Percentiles rank a stretch among this genome's conserved stretches.
These are phyloP conservation scores for Parastagonospora nodorum DNA, from an alignment of 2,329 filamentous ascomycete genomes.

Conservation along the genomic window DNA sequence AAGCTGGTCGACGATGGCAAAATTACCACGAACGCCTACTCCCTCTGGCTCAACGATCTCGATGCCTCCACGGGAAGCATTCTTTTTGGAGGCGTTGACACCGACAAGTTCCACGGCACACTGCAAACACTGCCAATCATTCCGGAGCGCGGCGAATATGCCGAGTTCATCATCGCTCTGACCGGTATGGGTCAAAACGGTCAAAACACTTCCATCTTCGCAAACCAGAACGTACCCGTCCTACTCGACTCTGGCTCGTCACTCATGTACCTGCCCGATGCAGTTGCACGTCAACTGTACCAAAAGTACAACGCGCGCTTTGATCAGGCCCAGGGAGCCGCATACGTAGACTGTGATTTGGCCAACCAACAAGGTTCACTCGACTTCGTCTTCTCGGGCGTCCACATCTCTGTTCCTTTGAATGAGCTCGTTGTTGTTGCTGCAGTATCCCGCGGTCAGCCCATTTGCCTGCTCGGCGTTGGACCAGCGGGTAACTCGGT, in stretches of 20 bases:
- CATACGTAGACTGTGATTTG: constrained; percentile 60
- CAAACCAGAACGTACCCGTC: constrained; percentile 55
- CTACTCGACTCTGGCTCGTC: constrained; percentile 79
- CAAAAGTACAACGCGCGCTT: constrained; percentile 48
- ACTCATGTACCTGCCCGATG: constrained; percentile 69
- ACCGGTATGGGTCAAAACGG: constrained; percentile 54
- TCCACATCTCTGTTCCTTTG: constrained; percentile 60
- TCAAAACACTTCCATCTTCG: constrained; percentile 50
- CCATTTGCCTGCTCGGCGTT: constrained; percentile 56
- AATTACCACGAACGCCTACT: constrained; percentile 70
- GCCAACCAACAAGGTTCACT: constrained; percentile 56
- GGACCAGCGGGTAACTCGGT: constrained; percentile 54
- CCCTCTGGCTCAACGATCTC: constrained; percentile 66
- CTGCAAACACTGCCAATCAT: constrained; percentile 67
- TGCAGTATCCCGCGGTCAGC: constrained; percentile 48
- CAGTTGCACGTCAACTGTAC: constrained; percentile 57
- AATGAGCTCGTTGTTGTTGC: constrained; percentile 62
- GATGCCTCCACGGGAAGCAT: constrained; percentile 71
- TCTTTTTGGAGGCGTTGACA: constrained; percentile 82
- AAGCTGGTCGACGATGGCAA: constrained; percentile 65
- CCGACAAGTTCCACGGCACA: constrained; percentile 70
- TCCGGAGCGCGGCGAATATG: constrained; percentile 53
- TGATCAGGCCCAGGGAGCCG: constrained; percentile 48
- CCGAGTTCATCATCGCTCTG: constrained; percentile 59
- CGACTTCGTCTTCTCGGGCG: constrained; percentile 62